Percentiles rank a stretch among this genome's conserved stretches.
Conservation (phyloP, 495 filamentous ascomycete genomes). For the Bryoglossum gracile region DNA sequence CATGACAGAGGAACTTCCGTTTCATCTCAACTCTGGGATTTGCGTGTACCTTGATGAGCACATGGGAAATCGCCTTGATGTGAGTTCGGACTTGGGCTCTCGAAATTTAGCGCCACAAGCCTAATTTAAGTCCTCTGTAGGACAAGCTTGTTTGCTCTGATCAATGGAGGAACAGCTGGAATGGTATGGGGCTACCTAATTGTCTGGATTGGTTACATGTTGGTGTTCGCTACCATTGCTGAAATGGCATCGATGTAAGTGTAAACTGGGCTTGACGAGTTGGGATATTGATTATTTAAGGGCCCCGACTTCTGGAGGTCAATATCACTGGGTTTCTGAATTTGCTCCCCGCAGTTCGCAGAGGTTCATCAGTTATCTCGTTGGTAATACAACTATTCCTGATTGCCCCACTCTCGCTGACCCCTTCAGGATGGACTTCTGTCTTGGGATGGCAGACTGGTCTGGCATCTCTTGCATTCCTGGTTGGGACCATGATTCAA, state of each 20-base stretch:
- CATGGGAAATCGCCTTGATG: slow-evolving; percentile 38
- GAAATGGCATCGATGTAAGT: slow-evolving; percentile 40
- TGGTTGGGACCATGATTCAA: slow-evolving; percentile 38
- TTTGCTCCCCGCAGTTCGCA: slow-evolving; percentile 45
- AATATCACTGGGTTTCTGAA: slow-evolving; percentile 55
- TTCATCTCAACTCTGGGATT: slow-evolving; percentile 43
- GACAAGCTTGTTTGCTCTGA: slow-evolving; percentile 9
- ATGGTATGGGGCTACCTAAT: slow-evolving; percentile 45
- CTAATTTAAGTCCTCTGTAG: neutral
- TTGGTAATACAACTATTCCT: slow-evolving; percentile 30
- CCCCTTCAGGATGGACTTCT: slow-evolving; percentile 45
- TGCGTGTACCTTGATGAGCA: slow-evolving; percentile 35
- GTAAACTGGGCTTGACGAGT: neutral
- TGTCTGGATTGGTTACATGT: slow-evolving; percentile 39
- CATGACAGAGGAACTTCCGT: slow-evolving; percentile 32
- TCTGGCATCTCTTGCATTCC: slow-evolving; percentile 42
- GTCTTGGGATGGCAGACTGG: slow-evolving; percentile 59
- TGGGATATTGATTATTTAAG: slow-evolving; percentile 1
- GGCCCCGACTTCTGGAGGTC: slow-evolving; percentile 39
- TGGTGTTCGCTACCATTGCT: slow-evolving; percentile 34
- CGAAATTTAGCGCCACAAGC: neutral
- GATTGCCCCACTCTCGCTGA: neutral
- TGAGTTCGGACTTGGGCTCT: slow-evolving; percentile 5
- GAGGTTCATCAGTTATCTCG: slow-evolving; percentile 53
- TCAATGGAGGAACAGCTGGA: slow-evolving; percentile 42